phyloP scores from a whole-genome alignment of 495 filamentous ascomycete genomes.

The Penicilliopsis zonata region DNA sequence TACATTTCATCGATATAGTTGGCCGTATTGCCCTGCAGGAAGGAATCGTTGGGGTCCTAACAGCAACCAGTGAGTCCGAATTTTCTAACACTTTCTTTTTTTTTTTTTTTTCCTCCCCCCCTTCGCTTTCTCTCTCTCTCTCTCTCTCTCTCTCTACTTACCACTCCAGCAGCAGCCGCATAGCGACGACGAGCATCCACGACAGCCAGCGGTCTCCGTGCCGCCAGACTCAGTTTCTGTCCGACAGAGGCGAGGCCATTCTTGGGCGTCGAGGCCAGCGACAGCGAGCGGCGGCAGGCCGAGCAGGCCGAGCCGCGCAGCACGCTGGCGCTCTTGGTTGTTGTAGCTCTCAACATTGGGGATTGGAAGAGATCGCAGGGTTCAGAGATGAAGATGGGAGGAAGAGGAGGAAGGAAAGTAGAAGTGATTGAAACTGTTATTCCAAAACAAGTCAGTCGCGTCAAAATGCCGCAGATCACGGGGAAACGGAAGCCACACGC shows the following conservation, averaged over 20 bases:
- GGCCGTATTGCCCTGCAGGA: slow-evolving; percentile 86
- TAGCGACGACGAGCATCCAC: slow-evolving; percentile 36
- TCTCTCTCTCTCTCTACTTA: too few relatives aligned
- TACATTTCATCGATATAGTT: slow-evolving; percentile 99
- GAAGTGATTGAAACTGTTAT: too few relatives aligned
- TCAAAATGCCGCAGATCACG: slow-evolving; percentile 3
- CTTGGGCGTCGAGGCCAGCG: slow-evolving; percentile 34
- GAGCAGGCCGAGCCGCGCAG: slow-evolving; percentile 38
- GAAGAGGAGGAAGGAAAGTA: not conserved
- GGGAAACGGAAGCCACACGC: slow-evolving; percentile 21
- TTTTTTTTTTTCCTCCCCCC: not conserved
- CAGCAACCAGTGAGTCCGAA: slow-evolving; percentile 15
- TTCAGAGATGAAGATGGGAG: slow-evolving; percentile 1
- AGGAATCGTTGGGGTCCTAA: slow-evolving; percentile 82
- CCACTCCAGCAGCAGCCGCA: slow-evolving; percentile 45
- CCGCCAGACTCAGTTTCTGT: slow-evolving; percentile 33
- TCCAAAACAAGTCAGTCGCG: not conserved
- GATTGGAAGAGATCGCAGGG: slow-evolving; percentile 3
- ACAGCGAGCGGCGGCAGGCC: slow-evolving; percentile 29
- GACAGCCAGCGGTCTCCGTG: slow-evolving; percentile 27
- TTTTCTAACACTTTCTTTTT: too few relatives aligned
- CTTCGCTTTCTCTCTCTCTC: slow-evolving; percentile 1
- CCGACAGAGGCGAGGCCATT: slow-evolving; percentile 20
- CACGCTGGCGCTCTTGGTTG: slow-evolving; percentile 39
- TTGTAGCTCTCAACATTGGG: slow-evolving; percentile 34